Base-by-base conservation (phyloP, 352 stramenopile species). In the Lagenidium sp. region DNA sequence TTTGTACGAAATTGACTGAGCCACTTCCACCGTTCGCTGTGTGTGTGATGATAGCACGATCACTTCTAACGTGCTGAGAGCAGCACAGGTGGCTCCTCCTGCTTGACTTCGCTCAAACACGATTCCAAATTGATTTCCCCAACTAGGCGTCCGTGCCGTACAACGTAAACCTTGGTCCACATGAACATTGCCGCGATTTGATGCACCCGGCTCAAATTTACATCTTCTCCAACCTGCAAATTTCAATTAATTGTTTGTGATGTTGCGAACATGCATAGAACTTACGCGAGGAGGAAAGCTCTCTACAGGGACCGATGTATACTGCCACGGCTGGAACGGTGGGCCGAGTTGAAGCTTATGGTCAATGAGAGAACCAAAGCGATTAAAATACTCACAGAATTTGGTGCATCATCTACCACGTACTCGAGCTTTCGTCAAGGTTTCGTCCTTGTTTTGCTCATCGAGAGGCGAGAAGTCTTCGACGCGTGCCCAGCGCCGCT, bases 91-190 rank as follows among this genome's bases (percentile, higher is more conserved):
- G 29, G 44, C 38, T 82, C 74, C 51, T 86, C 74, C 13, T 50
- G 36, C 19, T 60, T 50, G 25, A 84, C 41, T 44, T 80, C 63
- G 41, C 47, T 80, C 16, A 85, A 60, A 12, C 66, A 83, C 8
- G 60, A 63, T 29, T 83, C 71, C 21, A 89, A 54, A 36, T 88
- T 81, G 44, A 91, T 57, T 13, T 82, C 68, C 6, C 73, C 74
- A 2, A 85, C 46, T 4, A 89, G 47, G 31, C 75, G 70, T 50
- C 79, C 74, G 41, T 71, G 50, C 46, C 82, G 82, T 22, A 79
- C 66, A 21, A 89, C 79, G 46, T 87, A 89, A 12, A 91, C 73
- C 36, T 91, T 74, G 13, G 76, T 87, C 79, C 76, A 88, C 51
- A 86, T 83, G 29, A 69, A 82, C 48, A 88, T 85, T 15, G 73